Percentiles rank a stretch among this genome's conserved stretches.
Evolutionary conservation across 176 grass and related monocot genomes (phyloP).

Genomic region (Eragrostis curvula): DNA sequence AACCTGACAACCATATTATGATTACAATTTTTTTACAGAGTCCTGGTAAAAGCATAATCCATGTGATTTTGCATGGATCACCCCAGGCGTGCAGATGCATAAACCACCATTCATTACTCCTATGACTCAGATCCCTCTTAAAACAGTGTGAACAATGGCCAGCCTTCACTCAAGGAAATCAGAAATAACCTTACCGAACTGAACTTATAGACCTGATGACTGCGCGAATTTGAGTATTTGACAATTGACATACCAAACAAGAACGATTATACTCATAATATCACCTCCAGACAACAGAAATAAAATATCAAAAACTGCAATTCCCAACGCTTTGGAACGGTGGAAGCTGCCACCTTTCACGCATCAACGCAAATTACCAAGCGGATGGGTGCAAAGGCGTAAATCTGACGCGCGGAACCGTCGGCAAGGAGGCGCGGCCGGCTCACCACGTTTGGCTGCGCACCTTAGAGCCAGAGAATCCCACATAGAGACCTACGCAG

Average conservation of each 20-base stretch:
- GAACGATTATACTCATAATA: neutral
- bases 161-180: neutral
- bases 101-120: neutral
- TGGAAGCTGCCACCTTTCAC: conserved; percentile 31
- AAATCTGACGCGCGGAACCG: conserved; percentile 26
- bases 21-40: neutral
- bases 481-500: neutral
- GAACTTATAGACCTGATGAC: neutral
- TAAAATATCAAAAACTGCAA: neutral
- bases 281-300: conserved; percentile 9
- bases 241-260: neutral
- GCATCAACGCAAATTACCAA: conserved; percentile 5
- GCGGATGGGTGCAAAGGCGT: neutral
- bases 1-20: neutral
- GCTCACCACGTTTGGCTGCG: neutral
- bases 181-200: neutral
- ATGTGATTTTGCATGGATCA: conserved; percentile 31
- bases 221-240: conserved; percentile 2
- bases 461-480: neutral
- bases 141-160: neutral
- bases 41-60: neutral
- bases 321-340: neutral
- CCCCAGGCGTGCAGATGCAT: neutral
- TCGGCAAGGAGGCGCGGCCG: neutral
- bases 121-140: conserved; percentile 16